These are phyloP conservation scores for Syncephalastrum sp. DNA, from an alignment of 371 early-diverging fungal species.

Conservation along the genomic window DNA sequence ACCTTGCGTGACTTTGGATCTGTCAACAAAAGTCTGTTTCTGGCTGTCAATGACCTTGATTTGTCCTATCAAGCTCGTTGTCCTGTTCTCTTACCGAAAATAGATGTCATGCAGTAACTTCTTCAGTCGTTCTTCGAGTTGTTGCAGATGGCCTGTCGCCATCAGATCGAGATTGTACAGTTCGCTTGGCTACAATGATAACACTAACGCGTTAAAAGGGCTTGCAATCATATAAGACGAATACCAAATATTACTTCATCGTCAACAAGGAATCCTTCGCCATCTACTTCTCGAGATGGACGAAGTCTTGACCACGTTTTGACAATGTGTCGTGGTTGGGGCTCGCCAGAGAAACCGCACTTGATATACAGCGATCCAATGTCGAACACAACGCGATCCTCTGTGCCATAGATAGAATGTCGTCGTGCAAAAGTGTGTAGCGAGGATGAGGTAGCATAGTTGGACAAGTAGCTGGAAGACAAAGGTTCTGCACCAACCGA, in stretches of 20 bases:
- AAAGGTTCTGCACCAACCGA: constrained; percentile 45
- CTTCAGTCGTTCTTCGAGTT: constrained; percentile 42
- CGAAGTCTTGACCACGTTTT: constrained; percentile 49
- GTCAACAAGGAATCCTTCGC: constrained; percentile 45
- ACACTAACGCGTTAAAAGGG: not conserved
- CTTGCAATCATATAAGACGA: not conserved
- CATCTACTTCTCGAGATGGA: constrained; percentile 29
- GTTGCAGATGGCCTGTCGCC: constrained; percentile 32
- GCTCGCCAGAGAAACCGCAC: constrained; percentile 88
- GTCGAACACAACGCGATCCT: constrained; percentile 87
- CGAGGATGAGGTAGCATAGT: constrained; percentile 33
- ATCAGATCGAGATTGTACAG: constrained; percentile 55
- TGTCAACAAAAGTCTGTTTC: constrained; percentile 63
- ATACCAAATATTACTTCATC: constrained; percentile 29
- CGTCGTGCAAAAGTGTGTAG: constrained; percentile 49
- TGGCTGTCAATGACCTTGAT: not conserved
- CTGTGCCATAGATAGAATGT: constrained; percentile 69
- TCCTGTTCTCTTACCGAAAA: constrained; percentile 29
- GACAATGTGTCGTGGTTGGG: constrained; percentile 72
- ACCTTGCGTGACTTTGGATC: constrained; percentile 88
- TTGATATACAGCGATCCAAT: constrained; percentile 82
- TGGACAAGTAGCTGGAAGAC: constrained; percentile 38
- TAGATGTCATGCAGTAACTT: constrained; percentile 45
- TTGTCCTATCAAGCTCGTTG: not conserved
- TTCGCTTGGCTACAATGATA: constrained; percentile 29